Conservation (phyloP, 2,329 filamentous ascomycete genomes). For the Sporothrix protearum region DNA sequence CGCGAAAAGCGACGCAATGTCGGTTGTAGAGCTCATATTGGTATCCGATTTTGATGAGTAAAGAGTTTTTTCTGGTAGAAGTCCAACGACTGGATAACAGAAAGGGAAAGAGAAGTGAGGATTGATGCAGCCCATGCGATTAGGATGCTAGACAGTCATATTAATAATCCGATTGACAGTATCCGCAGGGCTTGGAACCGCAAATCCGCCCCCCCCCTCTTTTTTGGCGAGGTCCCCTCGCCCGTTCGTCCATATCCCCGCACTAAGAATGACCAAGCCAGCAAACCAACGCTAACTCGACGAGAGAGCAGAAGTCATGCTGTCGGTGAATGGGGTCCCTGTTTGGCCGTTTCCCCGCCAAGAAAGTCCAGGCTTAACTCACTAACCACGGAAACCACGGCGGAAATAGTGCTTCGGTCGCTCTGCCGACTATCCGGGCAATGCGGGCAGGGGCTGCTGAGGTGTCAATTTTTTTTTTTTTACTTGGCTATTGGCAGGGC, state of each 20-base stretch:
- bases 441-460: neutral
- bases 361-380: neutral
- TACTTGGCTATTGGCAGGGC: neutral
- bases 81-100: neutral
- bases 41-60: neutral
- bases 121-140: neutral
- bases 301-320: neutral
- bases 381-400: neutral
- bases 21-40: conserved; percentile 4
- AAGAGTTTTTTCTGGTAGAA: too few species aligned
- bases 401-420: neutral
- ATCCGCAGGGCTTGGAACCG: neutral
- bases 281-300: neutral
- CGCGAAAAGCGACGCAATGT: conserved; percentile 15
- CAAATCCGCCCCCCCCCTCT: neutral
- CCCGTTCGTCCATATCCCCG: conserved; percentile 9
- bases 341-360: neutral
- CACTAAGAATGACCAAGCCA: neutral
- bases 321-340: neutral
- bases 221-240: neutral
- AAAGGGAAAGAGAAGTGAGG: too few species aligned
- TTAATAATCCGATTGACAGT: neutral
- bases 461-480: too few species aligned
- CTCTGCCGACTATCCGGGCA: neutral
- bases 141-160: neutral